Evolutionary conservation across 306 rosid genomes (phyloP), one percentile per base, ranked within the genome.

Genomic region (Citrullus amarus): DNA sequence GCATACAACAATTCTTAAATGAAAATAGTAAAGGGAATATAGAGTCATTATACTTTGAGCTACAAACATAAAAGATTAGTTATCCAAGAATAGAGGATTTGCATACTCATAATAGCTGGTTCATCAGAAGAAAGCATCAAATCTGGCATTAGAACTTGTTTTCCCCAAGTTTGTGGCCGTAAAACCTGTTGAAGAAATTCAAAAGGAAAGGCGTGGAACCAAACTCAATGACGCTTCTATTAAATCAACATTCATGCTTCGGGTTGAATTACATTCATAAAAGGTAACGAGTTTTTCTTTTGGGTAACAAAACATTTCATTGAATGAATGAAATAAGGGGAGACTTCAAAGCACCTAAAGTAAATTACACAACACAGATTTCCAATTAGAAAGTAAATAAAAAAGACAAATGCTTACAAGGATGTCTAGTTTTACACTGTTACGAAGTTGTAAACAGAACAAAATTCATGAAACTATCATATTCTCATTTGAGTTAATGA

Each of bases 51-150:
- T 65, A 34, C 44, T 65, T 8, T 6, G 48, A 65, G 16, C 48
- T 22, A 65, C 32, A 67, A 32, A 39, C 48, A 32, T 4, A 25
- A n/a, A n/a, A 70, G 39, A 46, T 48, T 41, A 43, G 38, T 70
- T 70, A 25, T 15, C 53, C 22, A 71, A 46, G 59, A 73, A 72
- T 7, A 20, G 41, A 14, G 14, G 48, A 71, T 25, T 51, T 14
- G 61, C 60, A 9, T 73, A 73, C 78, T 60, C 78, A 9, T 51
- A 53, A 51, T 73, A 73, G 32, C 30, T 30, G 78, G 32, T 73
- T 73, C 78, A 50, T 25, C 50, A 3, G 77, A 72, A 44, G 57
- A 46, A 72, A 72, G 43, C 77, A 73, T 53, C 62, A n/a, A 73
- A 10, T 73, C 8, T 73, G 16, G 43, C 43, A 28, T 30, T 73